Conservation (phyloP, 441 rosid genomes). For the Geranium incanum region DNA sequence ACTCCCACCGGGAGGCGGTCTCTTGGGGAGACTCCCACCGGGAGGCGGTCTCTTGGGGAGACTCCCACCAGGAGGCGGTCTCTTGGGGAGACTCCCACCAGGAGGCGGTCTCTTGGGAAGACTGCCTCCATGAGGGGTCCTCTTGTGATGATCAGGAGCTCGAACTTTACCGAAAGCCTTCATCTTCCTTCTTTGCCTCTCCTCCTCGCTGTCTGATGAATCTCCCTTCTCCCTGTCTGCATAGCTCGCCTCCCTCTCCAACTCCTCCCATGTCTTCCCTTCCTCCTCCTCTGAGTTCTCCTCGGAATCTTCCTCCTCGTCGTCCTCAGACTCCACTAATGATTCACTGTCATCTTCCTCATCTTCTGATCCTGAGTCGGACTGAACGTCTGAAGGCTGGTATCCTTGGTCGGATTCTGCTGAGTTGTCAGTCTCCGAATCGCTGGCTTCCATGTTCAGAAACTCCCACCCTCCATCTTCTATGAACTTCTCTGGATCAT, state of each 20-base stretch:
- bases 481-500: slow-evolving; percentile 74
- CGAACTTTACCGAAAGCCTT: slow-evolving; percentile 66
- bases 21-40: background rate
- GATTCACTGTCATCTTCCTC: slow-evolving; percentile 67
- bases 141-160: slow-evolving; percentile 17
- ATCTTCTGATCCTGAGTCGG: slow-evolving; percentile 67
- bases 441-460: slow-evolving; percentile 74
- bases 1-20: background rate
- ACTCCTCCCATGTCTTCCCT: slow-evolving; percentile 93
- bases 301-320: slow-evolving; percentile 53
- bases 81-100: background rate
- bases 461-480: slow-evolving; percentile 93
- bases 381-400: slow-evolving; percentile 69
- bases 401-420: slow-evolving; percentile 85
- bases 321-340: slow-evolving; percentile 76
- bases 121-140: slow-evolving; percentile 7
- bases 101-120: slow-evolving; percentile 14
- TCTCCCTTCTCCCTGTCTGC: slow-evolving; percentile 79
- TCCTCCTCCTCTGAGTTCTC: slow-evolving; percentile 78
- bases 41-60: background rate
- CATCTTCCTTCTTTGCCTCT: slow-evolving; percentile 73
- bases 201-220: slow-evolving; percentile 86
- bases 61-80: background rate
- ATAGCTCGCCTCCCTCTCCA: slow-evolving; percentile 84
- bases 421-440: slow-evolving; percentile 68